Evolutionary conservation across 164 flowering plant species (phyloP), one percentile per base, ranked within the genome.

Genomic region (Saururus chinensis): DNA sequence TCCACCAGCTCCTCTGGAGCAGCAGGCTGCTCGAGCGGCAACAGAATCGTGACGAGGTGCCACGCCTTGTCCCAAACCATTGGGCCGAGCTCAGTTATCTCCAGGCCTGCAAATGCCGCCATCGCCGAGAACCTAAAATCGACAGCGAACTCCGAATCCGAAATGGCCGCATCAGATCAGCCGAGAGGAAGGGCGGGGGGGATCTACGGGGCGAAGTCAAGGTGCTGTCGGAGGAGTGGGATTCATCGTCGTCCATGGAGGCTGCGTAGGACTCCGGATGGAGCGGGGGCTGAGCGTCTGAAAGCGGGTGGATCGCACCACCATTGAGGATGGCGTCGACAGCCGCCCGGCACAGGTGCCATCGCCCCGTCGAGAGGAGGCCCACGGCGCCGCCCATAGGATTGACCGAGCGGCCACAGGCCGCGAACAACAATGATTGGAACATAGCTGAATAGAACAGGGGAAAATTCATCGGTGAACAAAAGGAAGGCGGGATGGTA

Each of bases 331-430:
- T 84, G 7, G 87, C 77, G 57, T 84, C 89, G 64, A 88, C 87
- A 53, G 97, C 92, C 54, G 84, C 59, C 61, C 86, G 89, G 63
- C 97, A 88, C 48, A 81, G 72, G 68, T 76, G 76, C 95, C 95
- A 90, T 66, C 88, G 88, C 10, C 91, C 92, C 0, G 84, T 78
- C 82, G 84, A 81, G 0, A 89, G 74, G 3, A 88, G 75, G 20
- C 97, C 97, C 25, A 84, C 85, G 2, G 88, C 92, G n/a, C 97
- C 97, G 66, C 70, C 77, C 62, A 90, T 89, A 16, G 97, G 97
- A 59, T 90, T 90, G 62, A 90, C 82, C n/a, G 97, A 80, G 20
- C 97, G 69, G 13, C 97, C 97, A 48, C 81, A 81, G 0, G 97
- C 95, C 45, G 88, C 97, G 57, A 56, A 86, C 30, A 90, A 55